Conservation (phyloP, 306 rosid genomes). For the Cicer chorassanicum region DNA sequence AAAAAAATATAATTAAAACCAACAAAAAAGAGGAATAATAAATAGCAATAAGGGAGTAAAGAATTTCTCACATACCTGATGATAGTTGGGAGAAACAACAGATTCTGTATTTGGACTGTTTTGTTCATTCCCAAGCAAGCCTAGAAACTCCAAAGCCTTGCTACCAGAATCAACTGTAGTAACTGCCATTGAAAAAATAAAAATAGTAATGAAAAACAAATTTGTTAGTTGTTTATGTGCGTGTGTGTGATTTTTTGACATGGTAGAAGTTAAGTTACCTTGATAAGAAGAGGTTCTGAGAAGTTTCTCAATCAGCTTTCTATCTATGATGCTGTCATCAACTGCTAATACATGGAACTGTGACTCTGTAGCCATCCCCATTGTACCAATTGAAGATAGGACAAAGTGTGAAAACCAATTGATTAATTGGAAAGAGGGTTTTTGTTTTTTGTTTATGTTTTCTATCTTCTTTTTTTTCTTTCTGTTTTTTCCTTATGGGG, state of each 20-base stretch:
- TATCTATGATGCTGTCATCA: slow-evolving; percentile 84
- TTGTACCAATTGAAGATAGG: slow-evolving; percentile 43
- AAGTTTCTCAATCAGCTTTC: slow-evolving; percentile 82
- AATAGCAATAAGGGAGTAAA: slow-evolving; percentile 12
- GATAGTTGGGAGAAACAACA: slow-evolving; percentile 54
- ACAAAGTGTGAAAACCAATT: slow-evolving; percentile 12
- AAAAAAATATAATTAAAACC: slow-evolving; percentile 36
- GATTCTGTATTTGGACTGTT: slow-evolving; percentile 52
- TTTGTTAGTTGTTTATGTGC: not conserved
- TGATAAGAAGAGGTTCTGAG: slow-evolving; percentile 87
- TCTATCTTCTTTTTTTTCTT: no score
- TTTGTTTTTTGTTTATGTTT: slow-evolving; percentile 17
- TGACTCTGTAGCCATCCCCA: slow-evolving; percentile 80
- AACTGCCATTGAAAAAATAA: slow-evolving; percentile 58
- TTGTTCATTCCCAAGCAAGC: slow-evolving; percentile 63
- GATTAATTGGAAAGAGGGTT: not conserved
- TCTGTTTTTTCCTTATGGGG: no score
- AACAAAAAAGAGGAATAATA: slow-evolving; percentile 31
- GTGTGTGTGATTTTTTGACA: no score
- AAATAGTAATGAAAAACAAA: not conserved
- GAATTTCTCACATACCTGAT: slow-evolving; percentile 60
- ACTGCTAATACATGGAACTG: slow-evolving; percentile 93
- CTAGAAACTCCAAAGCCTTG: slow-evolving; percentile 92
- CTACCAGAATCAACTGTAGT: slow-evolving; percentile 97
- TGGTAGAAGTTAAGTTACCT: slow-evolving; percentile 51